Percentiles rank a stretch among this genome's conserved stretches.
These are phyloP conservation scores for Penicillium lividum DNA, from an alignment of 495 filamentous ascomycete genomes.

Conservation along the genomic window DNA sequence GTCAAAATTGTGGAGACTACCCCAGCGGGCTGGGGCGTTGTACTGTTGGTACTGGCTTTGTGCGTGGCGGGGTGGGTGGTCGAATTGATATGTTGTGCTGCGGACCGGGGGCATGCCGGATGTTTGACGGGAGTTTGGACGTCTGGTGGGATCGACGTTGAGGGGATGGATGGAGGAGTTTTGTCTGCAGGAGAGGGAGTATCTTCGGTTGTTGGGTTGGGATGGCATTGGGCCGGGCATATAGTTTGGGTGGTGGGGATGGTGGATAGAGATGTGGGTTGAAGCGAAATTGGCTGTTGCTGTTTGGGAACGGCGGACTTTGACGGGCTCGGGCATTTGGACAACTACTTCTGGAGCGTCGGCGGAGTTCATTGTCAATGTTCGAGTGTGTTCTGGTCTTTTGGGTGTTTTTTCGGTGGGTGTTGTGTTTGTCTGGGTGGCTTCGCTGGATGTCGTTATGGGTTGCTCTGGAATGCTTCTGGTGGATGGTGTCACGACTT, in stretches of 20 bases:
- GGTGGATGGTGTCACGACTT: constrained; percentile 22
- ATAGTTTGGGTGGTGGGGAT: constrained; percentile 36
- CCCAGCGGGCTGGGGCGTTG: constrained; percentile 19
- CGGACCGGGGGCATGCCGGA: constrained; percentile 10
- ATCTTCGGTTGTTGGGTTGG: constrained; percentile 15
- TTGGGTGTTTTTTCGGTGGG: neutral
- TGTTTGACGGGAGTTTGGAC: constrained; percentile 12
- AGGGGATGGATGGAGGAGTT: constrained; percentile 3
- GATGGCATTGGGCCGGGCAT: constrained; percentile 7
- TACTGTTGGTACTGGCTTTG: constrained; percentile 34
- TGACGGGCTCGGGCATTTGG: constrained; percentile 23
- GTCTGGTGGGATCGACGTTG: constrained; percentile 13
- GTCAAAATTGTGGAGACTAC: constrained; percentile 25
- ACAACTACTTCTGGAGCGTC: constrained; percentile 45
- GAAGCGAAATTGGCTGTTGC: constrained; percentile 14
- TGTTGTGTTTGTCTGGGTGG: neutral
- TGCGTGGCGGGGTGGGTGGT: constrained; percentile 33
- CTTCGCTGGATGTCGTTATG: neutral
- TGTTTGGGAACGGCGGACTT: constrained; percentile 35
- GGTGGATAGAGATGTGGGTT: constrained; percentile 23
- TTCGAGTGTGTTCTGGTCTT: constrained; percentile 22
- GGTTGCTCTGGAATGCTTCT: neutral
- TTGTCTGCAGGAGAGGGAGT: constrained; percentile 23
- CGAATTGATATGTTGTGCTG: constrained; percentile 31
- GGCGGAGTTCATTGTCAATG: constrained; percentile 42